Base-by-base conservation (phyloP, 768 basidiomycete genomes). In the Rhizopogon rudus region DNA sequence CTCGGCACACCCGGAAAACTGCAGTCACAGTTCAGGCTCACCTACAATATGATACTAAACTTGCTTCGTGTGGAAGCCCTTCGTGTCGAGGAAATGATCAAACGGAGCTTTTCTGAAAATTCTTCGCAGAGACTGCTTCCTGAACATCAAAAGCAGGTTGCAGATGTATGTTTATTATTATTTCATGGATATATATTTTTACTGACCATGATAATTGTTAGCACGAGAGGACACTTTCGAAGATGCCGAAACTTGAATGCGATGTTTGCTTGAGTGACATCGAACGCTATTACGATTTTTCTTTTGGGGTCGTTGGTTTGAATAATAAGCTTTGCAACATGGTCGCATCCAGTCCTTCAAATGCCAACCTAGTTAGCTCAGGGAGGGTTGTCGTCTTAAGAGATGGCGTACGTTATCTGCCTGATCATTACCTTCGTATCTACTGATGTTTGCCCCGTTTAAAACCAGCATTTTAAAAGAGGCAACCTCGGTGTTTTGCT, bases 31-130 rank as follows among this genome's bases (percentile, higher is more conserved):
- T 99, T 99, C 77, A 81, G 97, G 53, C 78, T 99, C 59, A 99
- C 97, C 1, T 99, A 98, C 73, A 98, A 98, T 69, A 98, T 99
- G 97, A 98, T 99, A 58, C 73, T 99, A 57, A 99, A 99, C 66
- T 74, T 99, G 40, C 80, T 99, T 9, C 86, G 97, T 17, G 97
- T 99, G 9, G 97, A 99, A 66, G 95, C 97, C 0, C 77, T 99
- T 45, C 80, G 86, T 56, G 96, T 98, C 16, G 97, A 99, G 66
- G 97, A 99, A 71, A 99, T 99, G 97, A 98, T 99, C 67, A 98
- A 98, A 70, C 81, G 97, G 40, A 94, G 92, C 68, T 99, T 99
- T 71, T 98, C 97, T 16, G 97, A 99, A 74, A 98, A 98, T 66
- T 87, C 93, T 1, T 89, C 97, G 0, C 97, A 99, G 65, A 79